Percentiles rank a stretch among this genome's conserved stretches.
phyloP scores from a whole-genome alignment of 2,329 filamentous ascomycete species.

The Beauveria sp. region DNA sequence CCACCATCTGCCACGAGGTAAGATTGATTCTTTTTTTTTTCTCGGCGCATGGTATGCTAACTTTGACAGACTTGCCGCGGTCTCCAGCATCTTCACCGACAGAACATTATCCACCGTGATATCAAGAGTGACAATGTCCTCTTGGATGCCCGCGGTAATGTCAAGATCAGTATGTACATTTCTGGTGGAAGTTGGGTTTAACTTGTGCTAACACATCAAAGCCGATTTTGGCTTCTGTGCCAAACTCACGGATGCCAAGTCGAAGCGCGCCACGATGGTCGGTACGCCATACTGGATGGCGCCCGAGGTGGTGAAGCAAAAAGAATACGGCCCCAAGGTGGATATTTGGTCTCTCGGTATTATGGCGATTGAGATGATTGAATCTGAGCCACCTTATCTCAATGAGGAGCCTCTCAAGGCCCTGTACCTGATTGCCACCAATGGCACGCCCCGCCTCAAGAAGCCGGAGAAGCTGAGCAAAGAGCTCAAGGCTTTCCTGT shows the following conservation, averaged over 20 bases:
- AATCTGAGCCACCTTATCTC: constrained; percentile 93
- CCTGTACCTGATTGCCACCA: constrained; percentile 93
- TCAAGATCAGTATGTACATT: constrained; percentile 80
- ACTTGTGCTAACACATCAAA: constrained; percentile 35
- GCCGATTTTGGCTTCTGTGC: constrained; percentile 99
- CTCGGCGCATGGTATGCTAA: constrained; percentile 16
- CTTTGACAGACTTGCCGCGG: constrained; percentile 77
- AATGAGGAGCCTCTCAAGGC: constrained; percentile 98
- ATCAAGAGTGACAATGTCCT: constrained; percentile 99
- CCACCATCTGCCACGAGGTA: constrained; percentile 94
- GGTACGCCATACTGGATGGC: constrained; percentile 99
- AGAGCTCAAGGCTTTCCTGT: constrained; percentile 94
- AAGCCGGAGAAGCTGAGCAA: constrained; percentile 97
- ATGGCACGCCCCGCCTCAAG: constrained; percentile 93
- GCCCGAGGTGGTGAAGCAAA: constrained; percentile 97
- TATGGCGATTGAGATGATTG: constrained; percentile 99
- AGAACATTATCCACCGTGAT: constrained; percentile 97
- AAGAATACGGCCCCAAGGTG: constrained; percentile 96
- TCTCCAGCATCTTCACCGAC: constrained; percentile 84
- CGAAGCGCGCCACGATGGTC: constrained; percentile 97
- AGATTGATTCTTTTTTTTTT: constrained; percentile 22
- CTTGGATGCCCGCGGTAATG: constrained; percentile 85
- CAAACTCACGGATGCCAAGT: constrained; percentile 94
- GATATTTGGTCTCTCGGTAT: constrained; percentile 99
- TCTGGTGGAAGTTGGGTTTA: background rate